Conservation (phyloP, 2,329 filamentous ascomycete species). For the Aplosporella prunicola region DNA sequence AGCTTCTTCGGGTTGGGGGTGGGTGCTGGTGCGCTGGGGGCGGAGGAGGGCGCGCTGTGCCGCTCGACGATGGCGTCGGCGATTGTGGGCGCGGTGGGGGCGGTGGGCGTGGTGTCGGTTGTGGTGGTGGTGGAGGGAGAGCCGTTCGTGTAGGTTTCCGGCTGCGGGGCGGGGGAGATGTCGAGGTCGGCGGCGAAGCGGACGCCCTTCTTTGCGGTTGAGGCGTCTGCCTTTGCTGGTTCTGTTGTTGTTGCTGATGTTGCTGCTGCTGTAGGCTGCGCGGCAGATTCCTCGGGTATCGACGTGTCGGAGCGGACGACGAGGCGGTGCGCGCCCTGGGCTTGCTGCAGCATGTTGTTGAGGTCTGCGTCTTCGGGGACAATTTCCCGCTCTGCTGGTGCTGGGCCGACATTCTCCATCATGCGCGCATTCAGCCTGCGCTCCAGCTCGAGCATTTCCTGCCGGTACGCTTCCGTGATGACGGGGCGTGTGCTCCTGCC, state of each 20-base stretch:
- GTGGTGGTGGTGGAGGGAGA: too few species aligned
- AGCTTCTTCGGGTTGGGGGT: slow-evolving; percentile 23
- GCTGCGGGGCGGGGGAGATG: slow-evolving; percentile 43
- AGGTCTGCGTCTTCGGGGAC: slow-evolving; percentile 28
- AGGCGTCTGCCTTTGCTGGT: slow-evolving; percentile 27
- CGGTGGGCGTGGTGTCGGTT: too few species aligned
- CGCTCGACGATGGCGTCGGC: slow-evolving; percentile 28
- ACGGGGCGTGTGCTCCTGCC: slow-evolving; percentile 61
- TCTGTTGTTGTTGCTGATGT: slow-evolving; percentile 13
- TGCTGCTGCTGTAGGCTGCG: slow-evolving; percentile 7
- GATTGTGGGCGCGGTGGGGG: slow-evolving; percentile 17
- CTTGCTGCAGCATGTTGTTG: slow-evolving; percentile 15
- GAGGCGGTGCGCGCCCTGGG: slow-evolving; percentile 7
- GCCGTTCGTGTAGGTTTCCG: neutral
- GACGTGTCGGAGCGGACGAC: slow-evolving; percentile 4
- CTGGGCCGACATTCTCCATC: slow-evolving; percentile 49
- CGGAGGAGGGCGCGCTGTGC: slow-evolving; percentile 2
- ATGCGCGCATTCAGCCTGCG: slow-evolving; percentile 56
- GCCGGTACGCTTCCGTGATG: slow-evolving; percentile 64
- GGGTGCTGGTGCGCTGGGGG: slow-evolving; percentile 12
- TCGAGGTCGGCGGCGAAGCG: slow-evolving; percentile 70
- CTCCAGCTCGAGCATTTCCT: slow-evolving; percentile 79
- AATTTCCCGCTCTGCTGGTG: too few species aligned
- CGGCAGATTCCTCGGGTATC: slow-evolving; percentile 6
- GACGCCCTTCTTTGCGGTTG: slow-evolving; percentile 48